Evolutionary conservation across 768 basidiomycete genomes (phyloP).

Genomic region (Auricularia sp.): DNA sequence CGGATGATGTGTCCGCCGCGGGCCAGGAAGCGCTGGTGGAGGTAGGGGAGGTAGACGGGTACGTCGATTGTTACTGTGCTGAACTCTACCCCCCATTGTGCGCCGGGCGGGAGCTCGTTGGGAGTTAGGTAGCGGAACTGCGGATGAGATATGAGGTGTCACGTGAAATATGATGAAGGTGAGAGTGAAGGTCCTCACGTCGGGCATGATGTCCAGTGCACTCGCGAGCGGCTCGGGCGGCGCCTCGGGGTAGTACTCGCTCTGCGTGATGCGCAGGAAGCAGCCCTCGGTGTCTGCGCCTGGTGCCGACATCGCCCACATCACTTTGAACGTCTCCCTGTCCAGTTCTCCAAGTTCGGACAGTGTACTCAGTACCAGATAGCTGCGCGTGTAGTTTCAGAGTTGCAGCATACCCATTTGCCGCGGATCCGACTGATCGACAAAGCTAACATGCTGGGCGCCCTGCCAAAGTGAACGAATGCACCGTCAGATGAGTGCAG

Average conservation of each 20-base stretch:
- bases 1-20: slow-evolving; percentile 54
- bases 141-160: background rate
- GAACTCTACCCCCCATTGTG: slow-evolving; percentile 46
- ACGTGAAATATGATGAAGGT: too few species aligned
- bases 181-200: slow-evolving; percentile 14
- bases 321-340: slow-evolving; percentile 57
- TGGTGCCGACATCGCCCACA: slow-evolving; percentile 63
- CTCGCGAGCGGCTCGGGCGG: slow-evolving; percentile 16
- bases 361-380: background rate
- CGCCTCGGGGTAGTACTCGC: slow-evolving; percentile 36
- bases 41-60: slow-evolving; percentile 51
- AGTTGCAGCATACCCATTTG: slow-evolving; percentile 38
- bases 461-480: slow-evolving; percentile 35
- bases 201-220: slow-evolving; percentile 16
- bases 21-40: slow-evolving; percentile 45
- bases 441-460: slow-evolving; percentile 64
- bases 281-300: slow-evolving; percentile 41
- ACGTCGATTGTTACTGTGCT: slow-evolving; percentile 61
- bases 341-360: slow-evolving; percentile 41
- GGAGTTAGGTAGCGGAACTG: slow-evolving; percentile 29
- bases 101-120: slow-evolving; percentile 31
- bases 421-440: slow-evolving; percentile 33
- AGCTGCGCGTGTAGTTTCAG: background rate
- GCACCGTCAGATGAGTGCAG: background rate
- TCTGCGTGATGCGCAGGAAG: slow-evolving; percentile 55